These are phyloP conservation scores for Trichoderma asperelloides DNA, from an alignment of 495 filamentous ascomycete species.

Conservation along the genomic window DNA sequence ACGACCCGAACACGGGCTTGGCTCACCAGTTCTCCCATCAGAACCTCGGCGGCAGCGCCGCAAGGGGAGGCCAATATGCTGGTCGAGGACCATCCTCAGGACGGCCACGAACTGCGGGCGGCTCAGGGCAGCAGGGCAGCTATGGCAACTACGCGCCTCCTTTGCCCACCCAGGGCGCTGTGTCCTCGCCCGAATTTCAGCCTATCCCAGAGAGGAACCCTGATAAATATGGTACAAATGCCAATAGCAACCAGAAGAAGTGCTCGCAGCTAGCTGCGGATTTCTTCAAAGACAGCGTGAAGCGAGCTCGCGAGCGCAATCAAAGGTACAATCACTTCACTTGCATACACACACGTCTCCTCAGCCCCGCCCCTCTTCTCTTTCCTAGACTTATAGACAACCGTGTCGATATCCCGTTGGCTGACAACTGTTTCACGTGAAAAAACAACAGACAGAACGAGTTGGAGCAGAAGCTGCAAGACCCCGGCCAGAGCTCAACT, in stretches of 20 bases:
- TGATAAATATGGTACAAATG: constrained; percentile 56
- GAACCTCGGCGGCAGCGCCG: constrained; percentile 62
- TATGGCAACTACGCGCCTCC: constrained; percentile 56
- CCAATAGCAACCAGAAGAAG: constrained; percentile 65
- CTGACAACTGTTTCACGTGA: not conserved
- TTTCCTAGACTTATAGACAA: too few relatives aligned
- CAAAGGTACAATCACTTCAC: constrained; percentile 52
- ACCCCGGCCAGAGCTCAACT: constrained; percentile 61
- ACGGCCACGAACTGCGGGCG: constrained; percentile 71
- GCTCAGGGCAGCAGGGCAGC: constrained; percentile 43
- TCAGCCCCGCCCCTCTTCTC: too few relatives aligned
- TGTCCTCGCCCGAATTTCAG: constrained; percentile 37
- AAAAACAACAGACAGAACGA: constrained; percentile 64
- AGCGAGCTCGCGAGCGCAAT: constrained; percentile 83
- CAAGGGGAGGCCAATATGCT: constrained; percentile 56
- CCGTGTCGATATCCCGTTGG: not conserved
- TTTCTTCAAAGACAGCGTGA: constrained; percentile 95
- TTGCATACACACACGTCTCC: not conserved
- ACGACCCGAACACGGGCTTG: constrained; percentile 71
- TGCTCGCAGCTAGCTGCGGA: constrained; percentile 68
- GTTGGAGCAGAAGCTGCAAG: constrained; percentile 71
- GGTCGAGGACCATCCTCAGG: constrained; percentile 58
- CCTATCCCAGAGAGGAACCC: constrained; percentile 61
- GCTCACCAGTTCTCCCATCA: constrained; percentile 96
- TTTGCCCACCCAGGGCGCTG: constrained; percentile 39